Evolutionary conservation across 1,284 basidiomycete species (phyloP).

Genomic region (Ustilago cynodontis): DNA sequence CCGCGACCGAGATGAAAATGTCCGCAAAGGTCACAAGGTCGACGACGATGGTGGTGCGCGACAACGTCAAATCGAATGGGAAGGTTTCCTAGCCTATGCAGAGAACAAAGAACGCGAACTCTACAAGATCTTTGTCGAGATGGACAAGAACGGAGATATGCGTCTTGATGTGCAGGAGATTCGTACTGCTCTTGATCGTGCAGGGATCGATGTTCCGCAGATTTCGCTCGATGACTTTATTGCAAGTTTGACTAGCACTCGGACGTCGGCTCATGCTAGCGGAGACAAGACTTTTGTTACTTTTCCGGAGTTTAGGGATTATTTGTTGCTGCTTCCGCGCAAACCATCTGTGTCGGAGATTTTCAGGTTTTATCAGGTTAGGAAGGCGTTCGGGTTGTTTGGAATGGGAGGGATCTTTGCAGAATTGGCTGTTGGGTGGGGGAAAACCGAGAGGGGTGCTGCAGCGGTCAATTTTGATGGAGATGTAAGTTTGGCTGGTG

Average conservation of each 20-base stretch:
- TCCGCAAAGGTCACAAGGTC: conserved; percentile 43
- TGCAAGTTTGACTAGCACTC: conserved; percentile 63
- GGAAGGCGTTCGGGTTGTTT: conserved; percentile 68
- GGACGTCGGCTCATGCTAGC: conserved; percentile 23
- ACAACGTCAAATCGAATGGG: conserved; percentile 68
- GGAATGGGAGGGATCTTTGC: conserved; percentile 68
- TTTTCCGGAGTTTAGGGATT: conserved; percentile 69
- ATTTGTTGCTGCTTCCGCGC: conserved; percentile 65
- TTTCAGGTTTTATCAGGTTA: conserved; percentile 68
- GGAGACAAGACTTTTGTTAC: conserved; percentile 56
- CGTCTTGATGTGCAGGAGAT: conserved; percentile 63
- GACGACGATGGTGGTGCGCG: conserved; percentile 59
- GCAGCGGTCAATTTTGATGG: conserved; percentile 66
- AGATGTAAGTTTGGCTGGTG: conserved; percentile 64
- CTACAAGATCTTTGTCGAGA: conserved; percentile 66
- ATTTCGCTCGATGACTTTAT: conserved; percentile 65
- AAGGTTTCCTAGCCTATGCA: conserved; percentile 68
- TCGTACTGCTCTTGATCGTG: conserved; percentile 57
- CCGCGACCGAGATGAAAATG: conserved; percentile 42
- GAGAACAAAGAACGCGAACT: conserved; percentile 68
- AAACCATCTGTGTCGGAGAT: conserved; percentile 66
- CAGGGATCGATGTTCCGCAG: conserved; percentile 61
- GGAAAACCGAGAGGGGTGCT: conserved; percentile 64
- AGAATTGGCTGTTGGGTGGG: conserved; percentile 65
- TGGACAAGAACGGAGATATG: conserved; percentile 67